phyloP scores from a whole-genome alignment of 768 basidiomycete species.

The Tricholoma sp. region DNA sequence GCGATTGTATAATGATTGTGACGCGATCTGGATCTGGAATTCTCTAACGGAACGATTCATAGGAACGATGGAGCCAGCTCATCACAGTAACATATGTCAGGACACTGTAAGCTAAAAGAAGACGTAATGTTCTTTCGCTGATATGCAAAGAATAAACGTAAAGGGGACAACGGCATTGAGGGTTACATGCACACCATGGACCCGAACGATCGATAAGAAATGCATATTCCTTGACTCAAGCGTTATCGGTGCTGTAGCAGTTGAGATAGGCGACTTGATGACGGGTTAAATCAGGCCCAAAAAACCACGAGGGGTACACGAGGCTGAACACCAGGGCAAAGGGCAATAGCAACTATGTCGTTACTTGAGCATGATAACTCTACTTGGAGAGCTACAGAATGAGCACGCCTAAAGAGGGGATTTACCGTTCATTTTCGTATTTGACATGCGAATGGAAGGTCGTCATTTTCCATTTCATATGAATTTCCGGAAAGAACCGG shows the following conservation, averaged over 20 bases:
- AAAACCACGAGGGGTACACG: not conserved
- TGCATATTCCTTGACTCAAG: not conserved
- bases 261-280: not conserved
- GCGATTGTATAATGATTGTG: not conserved
- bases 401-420: not conserved
- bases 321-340: not conserved
- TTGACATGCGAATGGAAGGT: not conserved
- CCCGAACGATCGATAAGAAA: not conserved
- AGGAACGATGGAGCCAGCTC: not conserved
- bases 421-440: not conserved
- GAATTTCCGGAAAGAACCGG: not conserved
- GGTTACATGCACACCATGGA: not conserved
- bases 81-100: not conserved
- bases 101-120: not conserved
- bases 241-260: not conserved
- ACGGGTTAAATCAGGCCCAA: not conserved
- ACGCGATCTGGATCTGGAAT: not conserved
- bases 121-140: not conserved
- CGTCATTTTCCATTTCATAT: not conserved
- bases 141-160: not conserved
- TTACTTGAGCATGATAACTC: not conserved
- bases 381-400: not conserved
- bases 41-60: not conserved
- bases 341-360: not conserved
- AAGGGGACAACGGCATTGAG: not conserved